Conservation (phyloP, 768 basidiomycete genomes). For the Boletus tylopilopsis region DNA sequence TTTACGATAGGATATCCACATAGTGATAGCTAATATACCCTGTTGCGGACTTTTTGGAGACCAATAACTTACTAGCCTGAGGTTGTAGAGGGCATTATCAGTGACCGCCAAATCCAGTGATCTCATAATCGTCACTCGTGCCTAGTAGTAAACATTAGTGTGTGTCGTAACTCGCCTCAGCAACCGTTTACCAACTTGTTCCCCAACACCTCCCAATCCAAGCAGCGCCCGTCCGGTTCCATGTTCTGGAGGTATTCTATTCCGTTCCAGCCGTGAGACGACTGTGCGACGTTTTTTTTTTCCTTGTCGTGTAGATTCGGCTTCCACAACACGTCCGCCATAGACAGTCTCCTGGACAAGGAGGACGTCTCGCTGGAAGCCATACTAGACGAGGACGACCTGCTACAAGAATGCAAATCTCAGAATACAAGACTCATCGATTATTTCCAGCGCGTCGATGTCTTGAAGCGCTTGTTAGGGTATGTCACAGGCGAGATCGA, state of each 20-base stretch:
- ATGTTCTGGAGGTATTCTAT: conserved; percentile 49
- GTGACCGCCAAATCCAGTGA: conserved; percentile 27
- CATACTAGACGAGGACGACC: conserved; percentile 89
- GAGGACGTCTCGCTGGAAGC: conserved; percentile 87
- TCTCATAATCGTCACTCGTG: conserved; percentile 8
- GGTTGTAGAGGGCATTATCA: conserved; percentile 3
- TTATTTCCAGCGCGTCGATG: conserved; percentile 80
- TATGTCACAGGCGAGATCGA: conserved; percentile 89
- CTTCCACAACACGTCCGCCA: conserved; percentile 83
- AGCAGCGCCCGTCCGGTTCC: conserved; percentile 21
- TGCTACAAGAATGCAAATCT: conserved; percentile 92
- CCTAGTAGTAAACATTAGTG: neutral
- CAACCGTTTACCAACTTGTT: conserved; percentile 10
- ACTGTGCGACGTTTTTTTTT: conserved; percentile 4
- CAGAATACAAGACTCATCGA: conserved; percentile 89
- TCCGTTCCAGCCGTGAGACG: neutral
- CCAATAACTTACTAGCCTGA: neutral
- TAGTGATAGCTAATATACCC: conserved; percentile 27
- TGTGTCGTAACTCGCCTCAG: conserved; percentile 24
- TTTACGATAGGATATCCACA: conserved; percentile 25
- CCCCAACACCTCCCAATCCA: conserved; percentile 2
- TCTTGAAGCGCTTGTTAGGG: conserved; percentile 72
- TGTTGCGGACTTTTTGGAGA: conserved; percentile 9
- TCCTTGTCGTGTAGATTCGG: conserved; percentile 60
- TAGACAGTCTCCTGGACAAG: conserved; percentile 88